Conservation (phyloP, 2,329 filamentous ascomycete species). For the Raffaelea deltoideospora region DNA sequence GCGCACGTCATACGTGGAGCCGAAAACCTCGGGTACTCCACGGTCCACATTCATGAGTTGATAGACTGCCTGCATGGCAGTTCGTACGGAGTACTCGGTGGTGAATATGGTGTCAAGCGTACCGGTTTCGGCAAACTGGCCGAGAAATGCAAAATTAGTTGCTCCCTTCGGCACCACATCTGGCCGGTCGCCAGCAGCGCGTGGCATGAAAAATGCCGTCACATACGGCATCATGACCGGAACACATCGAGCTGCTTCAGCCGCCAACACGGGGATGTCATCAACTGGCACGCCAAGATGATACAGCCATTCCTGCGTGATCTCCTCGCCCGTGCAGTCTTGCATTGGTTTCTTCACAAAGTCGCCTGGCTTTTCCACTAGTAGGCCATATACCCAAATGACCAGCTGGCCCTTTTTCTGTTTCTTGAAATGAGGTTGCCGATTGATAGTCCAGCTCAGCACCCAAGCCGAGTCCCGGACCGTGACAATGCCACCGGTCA, state of each 20-base stretch:
- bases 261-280: conserved; percentile 12
- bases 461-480: conserved; percentile 24
- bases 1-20: conserved; percentile 13
- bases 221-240: conserved; percentile 25
- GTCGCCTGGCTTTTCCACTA: conserved; percentile 19
- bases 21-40: conserved; percentile 15
- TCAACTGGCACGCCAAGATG: conserved; percentile 19
- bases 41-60: conserved; percentile 13
- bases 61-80: conserved; percentile 21
- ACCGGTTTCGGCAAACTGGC: conserved; percentile 24
- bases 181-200: conserved; percentile 20
- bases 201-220: conserved; percentile 20
- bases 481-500: conserved; percentile 20
- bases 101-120: conserved; percentile 21
- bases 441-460: conserved; percentile 22
- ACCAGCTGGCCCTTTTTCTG: conserved; percentile 19
- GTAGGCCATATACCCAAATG: conserved; percentile 25
- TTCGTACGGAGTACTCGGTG: conserved; percentile 21
- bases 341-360: conserved; percentile 24
- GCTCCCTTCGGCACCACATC: conserved; percentile 20
- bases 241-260: conserved; percentile 15
- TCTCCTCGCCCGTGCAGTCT: conserved; percentile 23
- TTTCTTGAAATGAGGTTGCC: conserved; percentile 24
- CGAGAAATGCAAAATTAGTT: conserved; percentile 23
- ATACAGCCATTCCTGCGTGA: conserved; percentile 21